Base-by-base conservation (phyloP, 208 protist genomes). In the Leishmania martiniquensis region DNA sequence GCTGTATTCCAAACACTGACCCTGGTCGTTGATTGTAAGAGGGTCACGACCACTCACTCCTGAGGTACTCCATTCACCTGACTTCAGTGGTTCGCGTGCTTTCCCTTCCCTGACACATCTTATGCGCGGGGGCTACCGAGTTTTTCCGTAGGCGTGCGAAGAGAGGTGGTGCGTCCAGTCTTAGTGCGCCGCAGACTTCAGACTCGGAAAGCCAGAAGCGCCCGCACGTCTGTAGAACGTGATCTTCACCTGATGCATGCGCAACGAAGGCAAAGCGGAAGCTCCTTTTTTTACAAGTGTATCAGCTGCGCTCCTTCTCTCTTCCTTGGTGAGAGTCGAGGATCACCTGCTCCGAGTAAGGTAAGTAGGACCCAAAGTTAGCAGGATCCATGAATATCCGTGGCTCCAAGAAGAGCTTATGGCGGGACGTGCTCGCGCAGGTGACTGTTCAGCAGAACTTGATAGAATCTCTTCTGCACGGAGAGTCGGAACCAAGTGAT, bases 361-460 rank as follows among this genome's bases (percentile, higher is more conserved):
- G 29, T 44, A 29, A 39, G 5, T n/a, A 22, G 57, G 54, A 4
- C 29, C 54, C 25, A 32, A 29, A 54, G 37, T 47, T n/a, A 39
- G 54, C 51, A 13, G 13, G 20, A 59, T 74, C 70, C 52, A 74
- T 74, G 70, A 45, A 74, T 62, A 15, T 3, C 13, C 34, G 63
- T 22, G 15, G 47, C 32, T 4, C 17, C 22, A 74, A 45, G 54
- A 74, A 60, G 49, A 74, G 70, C 42, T 59, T 34, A 2, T 84
- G 80, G 80, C 69, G 70, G 17, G 82, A 89, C 9, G 70, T 84
- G 29, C 75, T 86, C 4, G 67, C 65, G 6, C 82, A 89, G 47
- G 68, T 86, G 6, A 72, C 75, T 37, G 68, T 72, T 42, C 82
- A 89, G 42, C 85, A 76, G 39, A 79, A 76, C 9, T 57, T 86